Conservation (phyloP, 371 early-diverging fungal species). For the Mortierella sp. region DNA sequence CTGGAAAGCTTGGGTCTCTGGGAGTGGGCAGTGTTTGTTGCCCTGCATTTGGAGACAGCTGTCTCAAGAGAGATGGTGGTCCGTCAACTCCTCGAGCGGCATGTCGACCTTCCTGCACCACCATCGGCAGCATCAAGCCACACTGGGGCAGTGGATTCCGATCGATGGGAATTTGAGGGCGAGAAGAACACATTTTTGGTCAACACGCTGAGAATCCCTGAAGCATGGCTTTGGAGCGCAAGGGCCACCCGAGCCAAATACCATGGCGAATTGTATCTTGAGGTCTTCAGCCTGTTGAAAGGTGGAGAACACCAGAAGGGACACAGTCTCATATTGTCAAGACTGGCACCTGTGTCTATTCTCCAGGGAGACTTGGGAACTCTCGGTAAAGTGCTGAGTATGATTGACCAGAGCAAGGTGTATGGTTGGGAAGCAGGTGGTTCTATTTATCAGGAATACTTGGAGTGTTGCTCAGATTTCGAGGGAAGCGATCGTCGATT, state of each 20-base stretch:
- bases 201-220: conserved; percentile 63
- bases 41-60: conserved; percentile 41
- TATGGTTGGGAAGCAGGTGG: conserved; percentile 53
- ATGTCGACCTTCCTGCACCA: conserved; percentile 27
- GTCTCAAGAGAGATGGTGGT: conserved; percentile 13
- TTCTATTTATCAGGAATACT: conserved; percentile 38
- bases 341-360: conserved; percentile 62
- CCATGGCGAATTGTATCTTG: conserved; percentile 60
- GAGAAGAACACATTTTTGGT: conserved; percentile 61
- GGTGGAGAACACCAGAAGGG: conserved; percentile 55
- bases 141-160: conserved; percentile 1
- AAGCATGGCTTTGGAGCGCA: conserved; percentile 73
- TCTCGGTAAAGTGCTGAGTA: conserved; percentile 26
- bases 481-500: conserved; percentile 29
- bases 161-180: conserved; percentile 11
- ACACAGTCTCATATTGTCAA: conserved; percentile 58
- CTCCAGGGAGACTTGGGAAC: conserved; percentile 54
- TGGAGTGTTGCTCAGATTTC: conserved; percentile 51
- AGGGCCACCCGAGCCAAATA: conserved; percentile 73
- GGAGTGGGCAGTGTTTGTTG: conserved; percentile 78
- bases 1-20: conserved; percentile 77
- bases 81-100: conserved; percentile 31
- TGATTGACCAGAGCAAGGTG: conserved; percentile 47
- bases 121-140: not conserved
- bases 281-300: conserved; percentile 66